Evolutionary conservation across 2,329 filamentous ascomycete species (phyloP), one percentile per base, ranked within the genome.

Genomic region (Microcyclospora pomicola): DNA sequence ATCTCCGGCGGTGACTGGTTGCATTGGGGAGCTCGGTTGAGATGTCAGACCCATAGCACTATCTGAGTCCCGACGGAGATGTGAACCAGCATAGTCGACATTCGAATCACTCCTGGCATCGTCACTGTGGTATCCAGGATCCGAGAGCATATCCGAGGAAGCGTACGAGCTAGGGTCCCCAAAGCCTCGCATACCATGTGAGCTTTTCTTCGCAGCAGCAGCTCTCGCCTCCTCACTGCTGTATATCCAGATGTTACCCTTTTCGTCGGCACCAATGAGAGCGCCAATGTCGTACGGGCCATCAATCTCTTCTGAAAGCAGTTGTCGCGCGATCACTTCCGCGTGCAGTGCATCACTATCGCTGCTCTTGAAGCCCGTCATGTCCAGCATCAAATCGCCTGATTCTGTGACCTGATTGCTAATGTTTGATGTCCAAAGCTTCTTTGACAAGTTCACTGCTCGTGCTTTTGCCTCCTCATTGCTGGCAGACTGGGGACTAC

Each of bases 231-330:
- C 87, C 59, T 96, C 87, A 51, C 87, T 96, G 62, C 86, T 91
- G 64, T 98, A 98, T 48, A 98, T 96, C 88, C 91, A 96, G n/a
- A 98, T 69, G 52, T 98, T 98, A 6, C 91, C 91, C 42, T 91
- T 77, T 54, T 93, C 86, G 55, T 98, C 91, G 33, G 91, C 88
- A 10, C 87, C 91, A 50, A 98, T 94, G 24, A 98, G 69, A 2
- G 88, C 81, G 5, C 91, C 91, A 50, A 98, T 93, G 56, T 98
- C 91, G 59, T 95, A 95, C 55, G 88, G 86, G 15, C 87, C 91
- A 52, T 94, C 83, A 11, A 96, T 65, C 61, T 96, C 88, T 55
- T 98, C 86, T 0, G 86, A 80, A 10, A 98, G 71, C 36, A 98
- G 85, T 58, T 88, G 91, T 15, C 91, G 76, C 5, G 91, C 91